Percentiles rank a stretch among this genome's conserved stretches.
Conservation (phyloP, 306 rosid species). For the Quercus bicolor region DNA sequence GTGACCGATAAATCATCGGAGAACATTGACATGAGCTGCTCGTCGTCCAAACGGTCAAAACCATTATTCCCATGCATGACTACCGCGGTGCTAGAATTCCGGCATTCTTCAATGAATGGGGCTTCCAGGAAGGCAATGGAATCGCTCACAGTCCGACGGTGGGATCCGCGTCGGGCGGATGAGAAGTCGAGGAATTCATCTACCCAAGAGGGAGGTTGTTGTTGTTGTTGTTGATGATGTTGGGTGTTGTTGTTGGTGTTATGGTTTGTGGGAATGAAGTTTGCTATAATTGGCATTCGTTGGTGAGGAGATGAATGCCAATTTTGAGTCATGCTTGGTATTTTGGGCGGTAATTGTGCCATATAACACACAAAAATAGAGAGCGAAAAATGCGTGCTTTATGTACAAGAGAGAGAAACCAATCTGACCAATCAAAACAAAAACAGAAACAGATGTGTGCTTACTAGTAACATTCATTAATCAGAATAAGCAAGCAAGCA, state of each 20-base stretch:
- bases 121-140: conserved; percentile 72
- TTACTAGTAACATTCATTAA: neutral
- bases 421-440: neutral
- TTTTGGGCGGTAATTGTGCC: conserved; percentile 98
- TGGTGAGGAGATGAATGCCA: conserved; percentile 60
- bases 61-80: conserved; percentile 17
- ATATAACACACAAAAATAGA: conserved; percentile 23
- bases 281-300: conserved; percentile 38
- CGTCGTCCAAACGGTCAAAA: conserved; percentile 76
- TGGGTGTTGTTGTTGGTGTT: neutral
- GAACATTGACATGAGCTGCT: conserved; percentile 82
- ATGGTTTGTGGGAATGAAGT: conserved; percentile 21
- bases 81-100: conserved; percentile 12
- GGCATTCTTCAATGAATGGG: conserved; percentile 40
- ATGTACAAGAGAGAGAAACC: conserved; percentile 20
- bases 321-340: conserved; percentile 76
- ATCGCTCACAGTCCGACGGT: conserved; percentile 78
- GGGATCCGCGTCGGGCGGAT: conserved; percentile 58
- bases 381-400: neutral
- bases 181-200: conserved; percentile 94
- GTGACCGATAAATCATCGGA: conserved; percentile 53
- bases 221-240: conserved; percentile 6
- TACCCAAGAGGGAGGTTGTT: conserved; percentile 44
- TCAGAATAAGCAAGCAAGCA: neutral
- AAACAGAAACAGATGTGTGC: neutral